These are phyloP conservation scores for Mortierella sp. DNA, from an alignment of 371 early-diverging fungal genomes.

Conservation along the genomic window DNA sequence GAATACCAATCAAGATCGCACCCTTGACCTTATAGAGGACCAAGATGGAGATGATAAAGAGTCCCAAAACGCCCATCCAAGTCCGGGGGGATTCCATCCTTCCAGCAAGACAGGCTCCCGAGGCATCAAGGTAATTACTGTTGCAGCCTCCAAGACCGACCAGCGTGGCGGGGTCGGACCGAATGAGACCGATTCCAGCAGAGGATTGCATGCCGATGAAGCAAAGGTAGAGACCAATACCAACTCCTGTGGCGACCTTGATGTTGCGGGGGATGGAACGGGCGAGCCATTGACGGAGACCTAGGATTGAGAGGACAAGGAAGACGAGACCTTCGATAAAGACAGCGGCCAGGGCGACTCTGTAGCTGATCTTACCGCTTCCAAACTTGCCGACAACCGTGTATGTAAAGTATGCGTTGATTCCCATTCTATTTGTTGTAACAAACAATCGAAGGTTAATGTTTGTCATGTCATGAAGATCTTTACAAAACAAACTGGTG, in stretches of 20 bases:
- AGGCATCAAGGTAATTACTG: conserved; percentile 61
- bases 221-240: conserved; percentile 83
- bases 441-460: conserved; percentile 2
- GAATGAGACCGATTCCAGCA: conserved; percentile 85
- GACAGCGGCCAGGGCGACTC: conserved; percentile 80
- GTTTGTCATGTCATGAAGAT: background rate
- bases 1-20: conserved; percentile 79
- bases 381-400: conserved; percentile 86
- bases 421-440: conserved; percentile 69
- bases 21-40: conserved; percentile 79
- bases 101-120: conserved; percentile 67
- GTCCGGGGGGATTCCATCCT: conserved; percentile 78
- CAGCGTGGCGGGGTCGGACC: conserved; percentile 70
- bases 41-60: conserved; percentile 76
- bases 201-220: conserved; percentile 84
- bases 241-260: conserved; percentile 81
- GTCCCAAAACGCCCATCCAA: conserved; percentile 82
- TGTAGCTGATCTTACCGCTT: conserved; percentile 75
- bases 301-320: conserved; percentile 79
- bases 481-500: too few species aligned
- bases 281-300: conserved; percentile 85
- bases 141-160: conserved; percentile 82
- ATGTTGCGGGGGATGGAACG: conserved; percentile 79
- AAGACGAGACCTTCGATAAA: conserved; percentile 86
- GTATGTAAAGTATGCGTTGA: conserved; percentile 86